Percentiles rank a stretch among this genome's conserved stretches.
These are phyloP conservation scores for Suillus luteus DNA, from an alignment of 768 basidiomycete species.

Conservation along the genomic window DNA sequence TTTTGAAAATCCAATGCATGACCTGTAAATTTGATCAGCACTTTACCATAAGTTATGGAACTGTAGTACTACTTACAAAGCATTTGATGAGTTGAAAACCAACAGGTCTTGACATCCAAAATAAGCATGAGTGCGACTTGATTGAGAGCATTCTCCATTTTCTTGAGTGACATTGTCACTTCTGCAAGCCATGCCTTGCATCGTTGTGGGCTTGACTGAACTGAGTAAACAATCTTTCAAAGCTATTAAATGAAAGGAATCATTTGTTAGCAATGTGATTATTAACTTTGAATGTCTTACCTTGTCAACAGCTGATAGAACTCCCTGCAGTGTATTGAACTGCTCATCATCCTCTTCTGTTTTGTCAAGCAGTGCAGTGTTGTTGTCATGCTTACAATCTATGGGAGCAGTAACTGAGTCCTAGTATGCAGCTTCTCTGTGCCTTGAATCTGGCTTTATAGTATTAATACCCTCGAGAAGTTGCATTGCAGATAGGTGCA, in stretches of 20 bases:
- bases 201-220: neutral
- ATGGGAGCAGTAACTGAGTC: neutral
- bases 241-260: neutral
- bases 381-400: neutral
- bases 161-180: neutral
- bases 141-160: neutral
- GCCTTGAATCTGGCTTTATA: neutral
- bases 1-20: neutral
- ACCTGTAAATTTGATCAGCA: neutral
- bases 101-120: slow-evolving; percentile 39
- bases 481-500: neutral
- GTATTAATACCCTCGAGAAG: neutral
- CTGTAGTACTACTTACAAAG: slow-evolving; percentile 19
- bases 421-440: neutral
- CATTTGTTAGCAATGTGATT: neutral
- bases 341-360: neutral
- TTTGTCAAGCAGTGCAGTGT: neutral
- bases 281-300: neutral
- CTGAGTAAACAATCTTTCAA: neutral
- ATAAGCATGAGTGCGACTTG: slow-evolving; percentile 2
- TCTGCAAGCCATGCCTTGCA: neutral
- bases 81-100: slow-evolving; percentile 44
- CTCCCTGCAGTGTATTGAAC: neutral
- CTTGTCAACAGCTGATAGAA: neutral
- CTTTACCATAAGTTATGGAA: neutral